Percentiles rank a stretch among this genome's conserved stretches.
Evolutionary conservation across 768 basidiomycete genomes (phyloP).

Genomic region (Auriscalpium vulgare): DNA sequence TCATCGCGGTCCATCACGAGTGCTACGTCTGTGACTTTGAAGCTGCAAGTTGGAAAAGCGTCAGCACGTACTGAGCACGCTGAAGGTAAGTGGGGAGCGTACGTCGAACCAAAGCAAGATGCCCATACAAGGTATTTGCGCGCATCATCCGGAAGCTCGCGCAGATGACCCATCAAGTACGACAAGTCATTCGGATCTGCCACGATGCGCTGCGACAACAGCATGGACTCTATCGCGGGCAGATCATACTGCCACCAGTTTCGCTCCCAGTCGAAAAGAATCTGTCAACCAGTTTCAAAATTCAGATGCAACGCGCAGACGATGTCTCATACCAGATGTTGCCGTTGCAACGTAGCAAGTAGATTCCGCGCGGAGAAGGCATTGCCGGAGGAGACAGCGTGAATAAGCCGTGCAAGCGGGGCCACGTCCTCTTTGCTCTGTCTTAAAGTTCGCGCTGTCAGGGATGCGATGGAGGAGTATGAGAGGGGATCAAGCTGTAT

Average conservation of each 20-base stretch:
- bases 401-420: slow-evolving; percentile 47
- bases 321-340: slow-evolving; percentile 41
- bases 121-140: slow-evolving; percentile 65
- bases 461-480: slow-evolving; percentile 44
- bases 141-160: slow-evolving; percentile 55
- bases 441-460: slow-evolving; percentile 60
- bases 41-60: slow-evolving; percentile 29
- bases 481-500: slow-evolving; percentile 55
- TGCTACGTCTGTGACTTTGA: slow-evolving; percentile 67
- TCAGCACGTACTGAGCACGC: neutral
- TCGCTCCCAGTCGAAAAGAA: slow-evolving; percentile 54
- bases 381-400: slow-evolving; percentile 55
- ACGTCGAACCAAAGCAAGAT: slow-evolving; percentile 67
- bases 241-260: slow-evolving; percentile 67
- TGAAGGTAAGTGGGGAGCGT: slow-evolving; percentile 16
- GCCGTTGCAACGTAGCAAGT: slow-evolving; percentile 53
- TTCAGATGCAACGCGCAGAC: no score
- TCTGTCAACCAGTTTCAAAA: slow-evolving; percentile 28
- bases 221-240: slow-evolving; percentile 43
- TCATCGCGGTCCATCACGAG: slow-evolving; percentile 71
- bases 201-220: slow-evolving; percentile 40
- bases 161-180: slow-evolving; percentile 52
- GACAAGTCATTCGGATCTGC: slow-evolving; percentile 55
- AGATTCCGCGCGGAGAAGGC: slow-evolving; percentile 63
- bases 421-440: slow-evolving; percentile 47